phyloP scores from a whole-genome alignment of 768 basidiomycete species.

The Leucogyrophana mollusca region DNA sequence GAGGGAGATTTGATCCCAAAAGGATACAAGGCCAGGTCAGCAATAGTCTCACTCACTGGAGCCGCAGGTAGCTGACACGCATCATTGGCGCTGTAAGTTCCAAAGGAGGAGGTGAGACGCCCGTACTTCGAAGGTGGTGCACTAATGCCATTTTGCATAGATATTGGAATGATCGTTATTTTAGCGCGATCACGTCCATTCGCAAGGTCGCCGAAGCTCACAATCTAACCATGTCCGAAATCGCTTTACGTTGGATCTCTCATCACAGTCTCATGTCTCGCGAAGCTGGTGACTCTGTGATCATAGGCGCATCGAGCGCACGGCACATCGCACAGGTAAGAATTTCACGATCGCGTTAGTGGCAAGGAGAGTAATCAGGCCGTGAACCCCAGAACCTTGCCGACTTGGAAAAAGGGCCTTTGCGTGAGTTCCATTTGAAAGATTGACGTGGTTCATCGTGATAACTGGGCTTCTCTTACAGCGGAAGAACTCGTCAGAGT shows the following conservation, averaged over 20 bases:
- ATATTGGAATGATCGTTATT: conserved; percentile 56
- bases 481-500: conserved; percentile 51
- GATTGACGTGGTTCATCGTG: background rate
- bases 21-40: conserved; percentile 46
- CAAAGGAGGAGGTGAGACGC: conserved; percentile 40
- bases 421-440: conserved; percentile 35
- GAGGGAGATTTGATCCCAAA: conserved; percentile 56
- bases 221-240: conserved; percentile 40
- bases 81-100: conserved; percentile 16
- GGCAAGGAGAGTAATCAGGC: background rate
- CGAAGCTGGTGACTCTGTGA: conserved; percentile 36
- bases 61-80: too few relatives aligned
- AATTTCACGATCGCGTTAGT: background rate
- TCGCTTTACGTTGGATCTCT: conserved; percentile 49
- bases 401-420: conserved; percentile 57
- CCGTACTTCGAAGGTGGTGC: conserved; percentile 10
- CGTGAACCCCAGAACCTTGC: conserved; percentile 37
- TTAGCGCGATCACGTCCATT: conserved; percentile 46
- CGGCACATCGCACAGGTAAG: conserved; percentile 53
- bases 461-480: conserved; percentile 10
- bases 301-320: conserved; percentile 46
- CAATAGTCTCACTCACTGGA: background rate
- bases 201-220: conserved; percentile 51
- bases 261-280: conserved; percentile 51
- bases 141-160: conserved; percentile 19